phyloP scores from a whole-genome alignment of 1,284 basidiomycete species.

The Pseudozyma pruni region DNA sequence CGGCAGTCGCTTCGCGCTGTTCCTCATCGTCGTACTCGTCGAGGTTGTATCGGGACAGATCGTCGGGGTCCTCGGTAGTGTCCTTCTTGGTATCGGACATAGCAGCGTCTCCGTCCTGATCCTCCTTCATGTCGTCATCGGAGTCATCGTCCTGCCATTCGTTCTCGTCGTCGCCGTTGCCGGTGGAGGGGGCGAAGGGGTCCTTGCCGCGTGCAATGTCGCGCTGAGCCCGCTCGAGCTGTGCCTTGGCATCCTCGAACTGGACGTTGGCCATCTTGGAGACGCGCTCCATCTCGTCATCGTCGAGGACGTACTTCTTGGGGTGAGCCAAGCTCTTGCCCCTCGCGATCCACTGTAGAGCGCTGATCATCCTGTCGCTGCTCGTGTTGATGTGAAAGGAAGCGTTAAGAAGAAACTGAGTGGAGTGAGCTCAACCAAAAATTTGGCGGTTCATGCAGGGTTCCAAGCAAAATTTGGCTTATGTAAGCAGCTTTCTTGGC shows the following conservation, averaged over 20 bases:
- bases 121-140: constrained; percentile 72
- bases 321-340: constrained; percentile 83
- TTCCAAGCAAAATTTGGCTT: constrained; percentile 17
- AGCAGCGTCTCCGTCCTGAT: constrained; percentile 73
- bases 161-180: constrained; percentile 41
- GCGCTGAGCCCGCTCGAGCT: constrained; percentile 74
- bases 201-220: constrained; percentile 51
- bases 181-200: constrained; percentile 45
- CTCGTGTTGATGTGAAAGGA: background rate
- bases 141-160: constrained; percentile 50
- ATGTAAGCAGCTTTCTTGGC: constrained; percentile 18
- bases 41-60: constrained; percentile 89
- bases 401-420: constrained; percentile 8
- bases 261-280: constrained; percentile 87
- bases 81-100: constrained; percentile 29
- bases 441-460: constrained; percentile 5
- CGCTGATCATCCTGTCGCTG: constrained; percentile 69
- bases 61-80: constrained; percentile 73
- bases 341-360: constrained; percentile 80
- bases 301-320: constrained; percentile 88
- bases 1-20: constrained; percentile 71
- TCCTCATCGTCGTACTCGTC: constrained; percentile 92
- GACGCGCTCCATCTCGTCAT: constrained; percentile 88
- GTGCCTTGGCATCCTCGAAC: constrained; percentile 85
- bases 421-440: constrained; percentile 13